Evolutionary conservation across 306 rosid genomes (phyloP).

Genomic region (Luffa acutangula): DNA sequence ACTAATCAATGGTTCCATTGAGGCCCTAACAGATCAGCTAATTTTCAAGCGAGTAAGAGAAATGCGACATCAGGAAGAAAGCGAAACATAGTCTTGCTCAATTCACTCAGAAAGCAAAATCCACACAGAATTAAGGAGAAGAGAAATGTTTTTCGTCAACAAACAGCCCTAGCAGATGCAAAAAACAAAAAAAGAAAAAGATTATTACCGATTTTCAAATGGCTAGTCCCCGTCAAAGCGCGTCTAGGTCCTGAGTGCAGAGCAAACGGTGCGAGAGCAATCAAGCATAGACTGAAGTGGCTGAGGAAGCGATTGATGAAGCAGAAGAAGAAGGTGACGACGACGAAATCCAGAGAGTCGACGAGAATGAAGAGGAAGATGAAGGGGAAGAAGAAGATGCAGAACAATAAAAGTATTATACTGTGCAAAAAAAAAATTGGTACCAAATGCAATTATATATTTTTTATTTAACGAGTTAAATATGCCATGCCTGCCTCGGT

Average conservation of each 20-base stretch:
- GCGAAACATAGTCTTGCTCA: neutral
- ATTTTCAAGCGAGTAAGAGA: constrained; percentile 13
- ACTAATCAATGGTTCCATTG: constrained; percentile 82
- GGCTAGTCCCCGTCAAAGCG: constrained; percentile 15
- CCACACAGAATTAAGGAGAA: neutral
- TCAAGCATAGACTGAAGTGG: constrained; percentile 10
- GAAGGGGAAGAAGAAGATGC: constrained; percentile 14
- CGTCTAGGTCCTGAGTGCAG: neutral
- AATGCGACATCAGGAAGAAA: neutral
- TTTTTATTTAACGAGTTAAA: too few species aligned
- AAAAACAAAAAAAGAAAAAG: neutral
- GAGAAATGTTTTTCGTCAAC: too few species aligned
- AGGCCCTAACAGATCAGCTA: constrained; percentile 80
- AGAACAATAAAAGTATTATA: constrained; percentile 23
- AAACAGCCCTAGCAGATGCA: neutral
- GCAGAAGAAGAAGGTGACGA: neutral
- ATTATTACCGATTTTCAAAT: constrained; percentile 7
- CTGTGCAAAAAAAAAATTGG: neutral
- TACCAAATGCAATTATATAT: neutral
- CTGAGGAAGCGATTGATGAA: neutral
- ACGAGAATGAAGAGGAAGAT: neutral
- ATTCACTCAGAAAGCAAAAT: constrained; percentile 6
- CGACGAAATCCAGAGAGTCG: neutral
- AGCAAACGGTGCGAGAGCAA: neutral
- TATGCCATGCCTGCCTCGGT: too few species aligned